Percentiles rank a stretch among this genome's conserved stretches.
phyloP scores from a whole-genome alignment of 495 filamentous ascomycete genomes.

The Annulohypoxylon nitens region DNA sequence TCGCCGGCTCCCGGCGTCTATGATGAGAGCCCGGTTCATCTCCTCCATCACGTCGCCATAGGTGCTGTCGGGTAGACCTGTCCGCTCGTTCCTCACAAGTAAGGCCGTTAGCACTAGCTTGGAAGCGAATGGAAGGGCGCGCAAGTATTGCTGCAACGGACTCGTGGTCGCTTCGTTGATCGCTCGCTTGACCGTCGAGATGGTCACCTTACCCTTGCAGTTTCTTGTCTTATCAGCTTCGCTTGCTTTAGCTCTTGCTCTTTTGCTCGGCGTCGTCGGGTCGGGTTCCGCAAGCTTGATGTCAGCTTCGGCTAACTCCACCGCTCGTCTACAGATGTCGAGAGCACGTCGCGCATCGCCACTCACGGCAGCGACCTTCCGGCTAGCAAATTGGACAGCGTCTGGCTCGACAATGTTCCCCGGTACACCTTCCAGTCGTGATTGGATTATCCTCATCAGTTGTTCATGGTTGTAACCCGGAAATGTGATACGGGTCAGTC shows the following conservation, averaged over 20 bases:
- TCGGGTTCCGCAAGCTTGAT: slow-evolving; percentile 53
- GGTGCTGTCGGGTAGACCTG: slow-evolving; percentile 86
- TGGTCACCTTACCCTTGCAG: slow-evolving; percentile 76
- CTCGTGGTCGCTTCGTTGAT: slow-evolving; percentile 95
- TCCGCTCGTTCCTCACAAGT: slow-evolving; percentile 80
- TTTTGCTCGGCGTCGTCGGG: slow-evolving; percentile 60
- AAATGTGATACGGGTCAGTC: slow-evolving; percentile 92
- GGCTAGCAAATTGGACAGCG: slow-evolving; percentile 93
- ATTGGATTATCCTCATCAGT: slow-evolving; percentile 96
- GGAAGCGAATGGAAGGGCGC: slow-evolving; percentile 79
- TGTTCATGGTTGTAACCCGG: slow-evolving; percentile 97
- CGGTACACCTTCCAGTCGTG: slow-evolving; percentile 85
- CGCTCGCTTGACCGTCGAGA: slow-evolving; percentile 90
- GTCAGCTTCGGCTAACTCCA: slow-evolving; percentile 92
- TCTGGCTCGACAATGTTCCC: slow-evolving; percentile 93
- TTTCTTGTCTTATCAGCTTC: slow-evolving; percentile 38
- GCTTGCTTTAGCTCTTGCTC: slow-evolving; percentile 32
- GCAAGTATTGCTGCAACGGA: slow-evolving; percentile 88
- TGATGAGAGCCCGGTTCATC: slow-evolving; percentile 76
- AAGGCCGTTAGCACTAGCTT: slow-evolving; percentile 90
- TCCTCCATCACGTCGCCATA: slow-evolving; percentile 94
- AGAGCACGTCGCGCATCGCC: slow-evolving; percentile 93
- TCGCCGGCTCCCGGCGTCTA: slow-evolving; percentile 68
- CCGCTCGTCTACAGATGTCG: slow-evolving; percentile 95
- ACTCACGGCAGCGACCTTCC: slow-evolving; percentile 96